These are phyloP conservation scores for Aspergillus fischeri DNA, from an alignment of 2,329 filamentous ascomycete species.

Conservation along the genomic window DNA sequence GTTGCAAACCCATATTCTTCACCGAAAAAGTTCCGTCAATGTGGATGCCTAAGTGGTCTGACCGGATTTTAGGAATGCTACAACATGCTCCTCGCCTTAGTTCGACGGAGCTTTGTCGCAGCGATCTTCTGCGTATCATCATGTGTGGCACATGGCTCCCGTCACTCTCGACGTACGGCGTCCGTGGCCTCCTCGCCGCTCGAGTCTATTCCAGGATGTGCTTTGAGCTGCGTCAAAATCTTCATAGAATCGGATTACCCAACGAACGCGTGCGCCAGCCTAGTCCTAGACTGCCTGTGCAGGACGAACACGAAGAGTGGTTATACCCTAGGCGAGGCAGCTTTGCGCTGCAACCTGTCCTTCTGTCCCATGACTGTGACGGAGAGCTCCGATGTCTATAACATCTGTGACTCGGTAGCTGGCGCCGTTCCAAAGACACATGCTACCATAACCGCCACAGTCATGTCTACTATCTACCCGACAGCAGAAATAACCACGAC, in stretches of 20 bases:
- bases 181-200: slow-evolving; percentile 27
- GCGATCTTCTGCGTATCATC: slow-evolving; percentile 19
- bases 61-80: slow-evolving; percentile 17
- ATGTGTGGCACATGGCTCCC: slow-evolving; percentile 20
- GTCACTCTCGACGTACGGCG: slow-evolving; percentile 12
- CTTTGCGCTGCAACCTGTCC: slow-evolving; percentile 62
- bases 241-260: slow-evolving; percentile 62
- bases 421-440: slow-evolving; percentile 33
- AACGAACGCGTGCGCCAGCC: slow-evolving; percentile 45
- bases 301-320: slow-evolving; percentile 55
- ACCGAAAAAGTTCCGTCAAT: background rate
- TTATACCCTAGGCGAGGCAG: slow-evolving; percentile 69
- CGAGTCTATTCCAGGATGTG: slow-evolving; percentile 54
- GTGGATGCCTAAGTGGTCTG: slow-evolving; percentile 6
- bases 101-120: slow-evolving; percentile 23
- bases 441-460: slow-evolving; percentile 35
- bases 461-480: slow-evolving; percentile 15
- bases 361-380: slow-evolving; percentile 50
- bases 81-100: slow-evolving; percentile 34
- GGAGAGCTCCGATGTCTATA: slow-evolving; percentile 43
- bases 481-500: slow-evolving; percentile 3
- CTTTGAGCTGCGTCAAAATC: slow-evolving; percentile 56
- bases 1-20: background rate
- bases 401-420: slow-evolving; percentile 52
- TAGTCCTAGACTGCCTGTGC: slow-evolving; percentile 62